These are phyloP conservation scores for Rubus parviflorus DNA, from an alignment of 306 rosid genomes.

Conservation along the genomic window DNA sequence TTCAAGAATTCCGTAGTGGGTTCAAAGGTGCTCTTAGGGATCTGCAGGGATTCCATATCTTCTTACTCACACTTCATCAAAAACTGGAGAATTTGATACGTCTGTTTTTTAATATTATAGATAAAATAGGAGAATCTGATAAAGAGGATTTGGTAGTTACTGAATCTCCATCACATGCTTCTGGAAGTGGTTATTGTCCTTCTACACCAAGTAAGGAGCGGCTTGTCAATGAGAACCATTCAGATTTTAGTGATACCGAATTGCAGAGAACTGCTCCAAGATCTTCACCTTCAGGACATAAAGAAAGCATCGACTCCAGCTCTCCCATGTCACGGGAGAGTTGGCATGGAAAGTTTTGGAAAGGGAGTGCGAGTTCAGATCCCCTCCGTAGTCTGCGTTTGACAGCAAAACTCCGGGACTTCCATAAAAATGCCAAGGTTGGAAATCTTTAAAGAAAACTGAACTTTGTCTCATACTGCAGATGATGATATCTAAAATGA, in stretches of 20 bases:
- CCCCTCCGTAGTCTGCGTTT: slow-evolving; percentile 68
- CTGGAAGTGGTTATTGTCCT: slow-evolving; percentile 33
- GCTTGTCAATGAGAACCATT: slow-evolving; percentile 52
- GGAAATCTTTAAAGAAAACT: slow-evolving; percentile 14
- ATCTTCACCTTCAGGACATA: slow-evolving; percentile 53
- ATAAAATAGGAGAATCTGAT: slow-evolving; percentile 76
- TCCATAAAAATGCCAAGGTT: slow-evolving; percentile 86
- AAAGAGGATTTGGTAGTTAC: slow-evolving; percentile 63
- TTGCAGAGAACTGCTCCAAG: slow-evolving; percentile 54
- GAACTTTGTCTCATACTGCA: neutral
- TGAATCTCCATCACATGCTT: slow-evolving; percentile 56
- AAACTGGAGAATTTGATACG: slow-evolving; percentile 76
- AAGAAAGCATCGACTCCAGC: slow-evolving; percentile 53
- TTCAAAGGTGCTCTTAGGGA: slow-evolving; percentile 90
- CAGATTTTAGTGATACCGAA: slow-evolving; percentile 66
- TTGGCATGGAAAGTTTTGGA: slow-evolving; percentile 71
- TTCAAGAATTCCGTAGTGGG: slow-evolving; percentile 70
- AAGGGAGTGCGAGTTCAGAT: slow-evolving; percentile 74
- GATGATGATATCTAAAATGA: neutral
- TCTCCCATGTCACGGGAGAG: slow-evolving; percentile 65
- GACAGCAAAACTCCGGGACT: slow-evolving; percentile 91
- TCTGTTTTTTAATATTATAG: slow-evolving; percentile 65
- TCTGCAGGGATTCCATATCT: slow-evolving; percentile 86
- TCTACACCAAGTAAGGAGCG: slow-evolving; percentile 65
- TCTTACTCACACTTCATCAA: slow-evolving; percentile 85